Conservation (phyloP, 192 early-diverging fungal species). For the Coemansia sp. region DNA sequence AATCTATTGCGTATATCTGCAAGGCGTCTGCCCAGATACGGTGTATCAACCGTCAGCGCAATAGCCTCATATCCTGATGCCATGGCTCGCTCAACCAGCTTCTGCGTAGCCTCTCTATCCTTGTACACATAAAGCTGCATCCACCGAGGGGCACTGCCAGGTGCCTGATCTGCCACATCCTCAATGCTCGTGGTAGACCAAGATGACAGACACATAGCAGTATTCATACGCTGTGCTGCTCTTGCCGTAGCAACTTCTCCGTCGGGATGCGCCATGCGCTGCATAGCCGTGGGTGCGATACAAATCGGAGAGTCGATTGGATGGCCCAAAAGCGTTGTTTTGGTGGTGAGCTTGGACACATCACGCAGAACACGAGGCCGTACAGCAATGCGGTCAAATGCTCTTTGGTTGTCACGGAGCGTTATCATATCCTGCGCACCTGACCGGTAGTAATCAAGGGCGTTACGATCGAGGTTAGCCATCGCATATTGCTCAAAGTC, state of each 20-base stretch:
- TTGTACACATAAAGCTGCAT: conserved; percentile 83
- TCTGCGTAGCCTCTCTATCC: conserved; percentile 59
- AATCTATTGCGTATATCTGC: conserved; percentile 57
- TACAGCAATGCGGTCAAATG: conserved; percentile 44
- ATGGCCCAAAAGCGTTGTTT: conserved; percentile 56
- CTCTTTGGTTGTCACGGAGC: conserved; percentile 40
- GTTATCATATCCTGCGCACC: conserved; percentile 55
- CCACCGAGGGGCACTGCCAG: conserved; percentile 46
- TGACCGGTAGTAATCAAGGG: conserved; percentile 53
- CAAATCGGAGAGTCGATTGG: conserved; percentile 63
- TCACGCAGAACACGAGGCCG: conserved; percentile 68
- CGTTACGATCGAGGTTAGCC: conserved; percentile 31
- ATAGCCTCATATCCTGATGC: conserved; percentile 65
- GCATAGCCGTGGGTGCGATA: conserved; percentile 78
- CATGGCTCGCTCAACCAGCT: conserved; percentile 69
- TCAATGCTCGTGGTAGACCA: conserved; percentile 63
- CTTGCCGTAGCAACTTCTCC: conserved; percentile 63
- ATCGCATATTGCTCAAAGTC: conserved; percentile 45
- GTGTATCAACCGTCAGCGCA: conserved; percentile 59
- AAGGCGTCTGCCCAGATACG: conserved; percentile 54
- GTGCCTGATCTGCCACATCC: conserved; percentile 44
- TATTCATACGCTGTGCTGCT: conserved; percentile 33
- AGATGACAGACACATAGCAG: conserved; percentile 57
- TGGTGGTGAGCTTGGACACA: conserved; percentile 59
- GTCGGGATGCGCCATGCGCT: conserved; percentile 63